Conservation (phyloP, 2,329 filamentous ascomycete genomes). For the Stachybotrys echinatus region DNA sequence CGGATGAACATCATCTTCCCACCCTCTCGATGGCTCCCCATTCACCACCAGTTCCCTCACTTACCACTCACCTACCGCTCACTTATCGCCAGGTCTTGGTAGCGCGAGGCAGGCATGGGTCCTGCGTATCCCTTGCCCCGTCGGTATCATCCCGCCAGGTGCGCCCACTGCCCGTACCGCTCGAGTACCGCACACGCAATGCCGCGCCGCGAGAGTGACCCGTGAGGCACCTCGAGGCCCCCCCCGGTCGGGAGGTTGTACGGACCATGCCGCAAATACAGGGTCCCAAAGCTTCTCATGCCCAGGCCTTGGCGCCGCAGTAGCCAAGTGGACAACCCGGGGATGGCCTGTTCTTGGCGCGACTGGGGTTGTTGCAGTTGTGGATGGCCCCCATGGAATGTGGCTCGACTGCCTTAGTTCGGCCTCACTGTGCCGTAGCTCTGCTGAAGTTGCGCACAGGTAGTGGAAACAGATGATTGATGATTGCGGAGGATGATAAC, state of each 20-base stretch:
- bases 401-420: not conserved
- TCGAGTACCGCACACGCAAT: too few species aligned
- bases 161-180: too few species aligned
- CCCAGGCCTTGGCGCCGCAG: not conserved
- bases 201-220: too few species aligned
- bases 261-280: not conserved
- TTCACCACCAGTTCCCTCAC: not conserved
- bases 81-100: not conserved
- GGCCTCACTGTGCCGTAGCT: not conserved
- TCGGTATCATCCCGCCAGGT: too few species aligned
- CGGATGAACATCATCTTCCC: not conserved
- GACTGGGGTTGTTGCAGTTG: not conserved
- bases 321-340: not conserved
- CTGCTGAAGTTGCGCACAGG: not conserved
- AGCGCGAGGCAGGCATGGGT: not conserved
- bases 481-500: not conserved
- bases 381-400: not conserved
- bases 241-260: not conserved
- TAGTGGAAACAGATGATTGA: not conserved
- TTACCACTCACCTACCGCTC: too few species aligned
- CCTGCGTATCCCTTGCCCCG: not conserved
- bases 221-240: too few species aligned
- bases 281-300: not conserved
- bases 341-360: not conserved
- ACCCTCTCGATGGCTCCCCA: not conserved